Percentiles rank a stretch among this genome's conserved stretches.
phyloP scores from a whole-genome alignment of 2,329 filamentous ascomycete genomes.

The Hypoxylon sp. region DNA sequence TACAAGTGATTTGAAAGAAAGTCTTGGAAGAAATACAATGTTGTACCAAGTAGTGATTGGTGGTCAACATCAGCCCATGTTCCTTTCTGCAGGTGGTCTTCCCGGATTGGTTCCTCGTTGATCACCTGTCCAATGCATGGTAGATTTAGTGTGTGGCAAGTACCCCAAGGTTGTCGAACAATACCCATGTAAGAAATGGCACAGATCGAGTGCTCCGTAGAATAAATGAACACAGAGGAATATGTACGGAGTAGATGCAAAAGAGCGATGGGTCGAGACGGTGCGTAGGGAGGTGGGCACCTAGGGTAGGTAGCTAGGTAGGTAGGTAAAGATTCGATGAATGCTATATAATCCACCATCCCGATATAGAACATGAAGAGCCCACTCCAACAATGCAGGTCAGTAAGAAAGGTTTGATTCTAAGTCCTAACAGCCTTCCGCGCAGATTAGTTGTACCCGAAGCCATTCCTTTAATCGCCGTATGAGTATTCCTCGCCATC shows the following conservation, averaged over 20 bases:
- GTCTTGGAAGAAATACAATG: too few species aligned
- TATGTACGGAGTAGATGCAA: background rate
- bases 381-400: background rate
- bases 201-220: background rate
- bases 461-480: background rate
- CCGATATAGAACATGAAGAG: background rate
- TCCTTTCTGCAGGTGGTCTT: too few species aligned
- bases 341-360: background rate
- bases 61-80: too few species aligned
- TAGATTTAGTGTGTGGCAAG: too few species aligned
- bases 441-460: background rate
- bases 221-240: background rate
- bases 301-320: background rate
- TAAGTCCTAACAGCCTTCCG: background rate
- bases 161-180: background rate
- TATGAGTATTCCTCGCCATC: background rate
- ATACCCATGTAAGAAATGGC: background rate
- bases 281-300: background rate
- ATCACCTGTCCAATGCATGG: too few species aligned
- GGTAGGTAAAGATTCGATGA: background rate
- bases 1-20: too few species aligned
- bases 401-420: background rate
- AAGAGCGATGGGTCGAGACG: background rate
- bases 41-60: too few species aligned
- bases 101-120: too few species aligned